Base-by-base conservation (phyloP, 2,329 filamentous ascomycete genomes). In the Xylaria sp. region DNA sequence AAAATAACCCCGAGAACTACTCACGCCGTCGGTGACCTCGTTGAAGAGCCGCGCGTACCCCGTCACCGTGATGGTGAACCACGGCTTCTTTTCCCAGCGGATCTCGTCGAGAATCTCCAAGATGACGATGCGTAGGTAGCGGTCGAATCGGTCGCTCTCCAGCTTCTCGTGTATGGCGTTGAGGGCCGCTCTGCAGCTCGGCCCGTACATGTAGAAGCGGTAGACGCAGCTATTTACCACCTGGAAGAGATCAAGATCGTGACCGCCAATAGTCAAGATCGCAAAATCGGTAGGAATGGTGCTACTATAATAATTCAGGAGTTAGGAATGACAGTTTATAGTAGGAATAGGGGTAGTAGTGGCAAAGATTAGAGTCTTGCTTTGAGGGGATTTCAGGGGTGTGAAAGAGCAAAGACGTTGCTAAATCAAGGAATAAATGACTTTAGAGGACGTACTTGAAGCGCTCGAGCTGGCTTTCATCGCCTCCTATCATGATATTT, bases 171-270 rank as follows among this genome's bases (percentile, higher is more conserved):
- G 78, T 0, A 81, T 77, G 6, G 75, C 76, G 7, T 70, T 73
- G 1, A 84, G 78, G 1, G 82, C 82, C 2, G 78, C 67, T 60
- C 81, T 79, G 73, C 83, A 85, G 0, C 82, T 82, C 4, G 82
- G 82, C 17, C 81, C 83, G 75, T 82, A 83, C 74, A 83, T 81
- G 72, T 85, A 85, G 73, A 85, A 85, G 36, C 82, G 79, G 69
- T 85, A 85, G 17, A 85, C 81, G 72, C 84, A 85, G 27, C 82
- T 82, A 71, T 85, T 85, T 74, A 85, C 83, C 21, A 85, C 81
- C 45, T 82, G 80, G 69, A 84, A 85, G 77, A 85, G 85, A 69
- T 82, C 83, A 8, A 85, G 78, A 70, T 85, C 83, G 73, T 85
- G 85, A 17, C 83, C 83, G 55, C 82, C 83, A 36, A 85, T 78